Base-by-base conservation (phyloP, 1,139 yeast genomes). In the Hansenula sp. region DNA sequence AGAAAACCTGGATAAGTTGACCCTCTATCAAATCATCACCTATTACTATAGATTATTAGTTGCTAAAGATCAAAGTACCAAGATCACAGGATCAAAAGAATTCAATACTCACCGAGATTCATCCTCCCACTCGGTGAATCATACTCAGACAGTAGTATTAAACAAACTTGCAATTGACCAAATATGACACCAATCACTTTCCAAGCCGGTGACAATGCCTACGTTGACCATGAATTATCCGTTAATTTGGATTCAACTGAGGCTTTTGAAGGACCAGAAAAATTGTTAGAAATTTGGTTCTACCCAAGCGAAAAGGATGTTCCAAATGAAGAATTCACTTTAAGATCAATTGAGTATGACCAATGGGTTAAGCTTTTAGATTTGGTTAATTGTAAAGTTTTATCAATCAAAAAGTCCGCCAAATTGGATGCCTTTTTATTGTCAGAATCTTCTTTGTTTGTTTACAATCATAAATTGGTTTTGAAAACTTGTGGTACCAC, bases 221-320 rank as follows among this genome's bases (percentile, higher is more conserved):
- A 73, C 58, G 79, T 85, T 57, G 89, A 89, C 63, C 89, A 84
- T 65, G 86, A 82, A 52, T 70, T 87, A 42, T 82, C 95, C n/a
- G 83, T 83, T 41, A 76, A 77, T 53, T 69, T 90, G 53, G 97
- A 91, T 66, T 89, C 96, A 29, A 75, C 95, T 17, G 84, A 80
- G 61, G 96, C 97, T 3, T 91, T 91, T 62, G 98, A 91, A 69
- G 99, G 99, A 12, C 98, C 99, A 18, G 99, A 93, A 66, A 93
- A 93, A 67, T 73, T 93, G 47, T 71, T 93, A 41, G 97, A 93
- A 62, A 72, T 93, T 47, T 91, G 97, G 97, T 84, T 90, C 60
- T 82, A 82, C 61, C 83, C 85, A 2, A 52, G 58, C 32, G 60
- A 63, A 13, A 54, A 60, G 11, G 55, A 66, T 7, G 57, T 72